Percentiles rank a stretch among this genome's conserved stretches.
These are phyloP conservation scores for Fusarium bulbicola DNA, from an alignment of 2,329 filamentous ascomycete genomes.

Conservation along the genomic window DNA sequence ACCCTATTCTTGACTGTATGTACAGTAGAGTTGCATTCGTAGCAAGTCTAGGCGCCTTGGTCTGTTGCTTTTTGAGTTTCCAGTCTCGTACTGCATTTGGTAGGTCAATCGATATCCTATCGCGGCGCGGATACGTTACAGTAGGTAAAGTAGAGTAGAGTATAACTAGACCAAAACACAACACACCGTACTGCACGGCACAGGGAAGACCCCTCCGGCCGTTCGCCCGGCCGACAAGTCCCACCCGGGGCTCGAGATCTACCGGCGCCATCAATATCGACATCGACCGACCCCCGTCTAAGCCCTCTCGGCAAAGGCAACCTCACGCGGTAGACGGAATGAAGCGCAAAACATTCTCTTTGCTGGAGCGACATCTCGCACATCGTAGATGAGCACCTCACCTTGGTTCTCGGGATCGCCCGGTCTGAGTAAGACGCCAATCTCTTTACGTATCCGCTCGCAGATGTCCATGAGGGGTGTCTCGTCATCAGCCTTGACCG, in stretches of 20 bases:
- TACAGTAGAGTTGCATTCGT: constrained; percentile 20
- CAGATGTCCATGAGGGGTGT: constrained; percentile 63
- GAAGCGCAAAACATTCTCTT: constrained; percentile 98
- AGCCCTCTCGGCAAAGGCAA: constrained; percentile 73
- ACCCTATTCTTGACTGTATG: constrained; percentile 14
- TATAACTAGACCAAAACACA: neutral
- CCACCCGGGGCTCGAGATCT: constrained; percentile 23
- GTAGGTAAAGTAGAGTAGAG: neutral
- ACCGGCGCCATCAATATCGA: constrained; percentile 9
- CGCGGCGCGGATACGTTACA: constrained; percentile 4
- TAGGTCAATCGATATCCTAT: constrained; percentile 8
- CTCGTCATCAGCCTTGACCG: constrained; percentile 80
- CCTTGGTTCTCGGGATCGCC: constrained; percentile 58
- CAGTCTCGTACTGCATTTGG: constrained; percentile 4
- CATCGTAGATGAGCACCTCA: constrained; percentile 69
- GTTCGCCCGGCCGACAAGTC: constrained; percentile 13
- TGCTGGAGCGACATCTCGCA: constrained; percentile 88
- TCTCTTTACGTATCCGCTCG: constrained; percentile 51
- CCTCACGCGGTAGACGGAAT: constrained; percentile 83
- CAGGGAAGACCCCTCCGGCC: constrained; percentile 14
- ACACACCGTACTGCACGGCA: neutral
- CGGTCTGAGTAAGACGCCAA: constrained; percentile 52
- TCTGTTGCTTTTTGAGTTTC: constrained; percentile 8
- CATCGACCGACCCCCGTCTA: constrained; percentile 22
- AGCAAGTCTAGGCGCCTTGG: constrained; percentile 8